Conservation (phyloP, 1,284 basidiomycete species). For the Xerocomus minutiporus region DNA sequence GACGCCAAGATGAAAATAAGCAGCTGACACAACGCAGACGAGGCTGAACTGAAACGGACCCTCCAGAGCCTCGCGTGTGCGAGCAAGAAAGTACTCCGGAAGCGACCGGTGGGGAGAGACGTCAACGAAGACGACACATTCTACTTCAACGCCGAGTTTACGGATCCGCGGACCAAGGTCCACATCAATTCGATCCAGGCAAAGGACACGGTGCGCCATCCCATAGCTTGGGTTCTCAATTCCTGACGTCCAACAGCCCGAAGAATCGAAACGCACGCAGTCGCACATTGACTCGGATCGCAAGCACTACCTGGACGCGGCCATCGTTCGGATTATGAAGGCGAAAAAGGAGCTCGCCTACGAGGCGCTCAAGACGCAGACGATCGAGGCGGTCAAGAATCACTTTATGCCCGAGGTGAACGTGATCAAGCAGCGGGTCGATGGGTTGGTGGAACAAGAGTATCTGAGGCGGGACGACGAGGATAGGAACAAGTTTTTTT, state of each 20-base stretch:
- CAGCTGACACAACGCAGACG: constrained; percentile 43
- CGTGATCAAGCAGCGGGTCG: constrained; percentile 82
- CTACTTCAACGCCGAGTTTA: constrained; percentile 79
- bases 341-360: constrained; percentile 75
- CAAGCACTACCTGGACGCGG: constrained; percentile 83
- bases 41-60: constrained; percentile 73
- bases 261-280: constrained; percentile 84
- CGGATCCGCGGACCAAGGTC: constrained; percentile 74
- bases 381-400: constrained; percentile 75
- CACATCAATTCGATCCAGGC: constrained; percentile 97
- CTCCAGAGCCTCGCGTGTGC: constrained; percentile 91
- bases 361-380: constrained; percentile 74
- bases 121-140: constrained; percentile 74
- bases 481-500: constrained; percentile 68
- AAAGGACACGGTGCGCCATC: constrained; percentile 46
- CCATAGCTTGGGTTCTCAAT: too few species aligned
- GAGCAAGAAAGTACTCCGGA: constrained; percentile 84
- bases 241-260: constrained; percentile 46
- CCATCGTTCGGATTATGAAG: constrained; percentile 95
- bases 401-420: constrained; percentile 72
- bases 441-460: constrained; percentile 79
- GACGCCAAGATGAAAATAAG: neutral
- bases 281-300: constrained; percentile 84
- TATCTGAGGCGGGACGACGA: constrained; percentile 76
- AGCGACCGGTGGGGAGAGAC: constrained; percentile 76